Base-by-base conservation (phyloP, 2,329 filamentous ascomycete species). In the Tolypocladium cylindrosporum region DNA sequence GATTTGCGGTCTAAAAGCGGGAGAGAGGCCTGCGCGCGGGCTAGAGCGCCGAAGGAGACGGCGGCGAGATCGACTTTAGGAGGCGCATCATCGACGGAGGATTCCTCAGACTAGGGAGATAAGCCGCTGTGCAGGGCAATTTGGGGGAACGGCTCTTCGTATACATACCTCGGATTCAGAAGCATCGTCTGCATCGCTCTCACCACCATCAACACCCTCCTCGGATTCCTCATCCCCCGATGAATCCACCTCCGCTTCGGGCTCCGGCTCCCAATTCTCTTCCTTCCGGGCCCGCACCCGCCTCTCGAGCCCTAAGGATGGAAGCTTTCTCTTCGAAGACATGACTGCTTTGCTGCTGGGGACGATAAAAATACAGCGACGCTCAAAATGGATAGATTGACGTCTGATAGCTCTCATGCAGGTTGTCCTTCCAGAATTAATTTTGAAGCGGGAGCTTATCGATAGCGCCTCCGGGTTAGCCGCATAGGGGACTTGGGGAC, bases 31-130 rank as follows among this genome's bases (percentile, higher is more conserved):
- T 96, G 90, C 1, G 91, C 92, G 77, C 90, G 90, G 62, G 90
- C 90, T 45, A 97, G 79, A n/a, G 90, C 89, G 61, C 91, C 92
- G 67, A 97, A 97, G 31, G 91, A 94, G 63, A 97, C 84, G 60
- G 79, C 77, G 10, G 82, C 76, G 51, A 79, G 73, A 59, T 80
- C 77, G 58, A 79, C 69, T 21, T 71, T 72, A 7, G 74, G 66
- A 1, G 62, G 42, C 24, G 70, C 70, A 16, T 72, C 68, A 41
- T 67, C 65, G 14, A 61, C 65, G 27, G 71, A 70, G 34, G 48
- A 54, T 42, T 64, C 64, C 31, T 68, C 67, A 1, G 63, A 60
- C 65, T 70, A 36, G 36, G 7, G 7, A 36, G 45, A 31, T 52
- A 7, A 52, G 31, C 5, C 4, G 10, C 9, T 4, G 48, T 2